phyloP scores from a whole-genome alignment of 2,329 filamentous ascomycete species.

The Pyrenophora tritici-repentis region DNA sequence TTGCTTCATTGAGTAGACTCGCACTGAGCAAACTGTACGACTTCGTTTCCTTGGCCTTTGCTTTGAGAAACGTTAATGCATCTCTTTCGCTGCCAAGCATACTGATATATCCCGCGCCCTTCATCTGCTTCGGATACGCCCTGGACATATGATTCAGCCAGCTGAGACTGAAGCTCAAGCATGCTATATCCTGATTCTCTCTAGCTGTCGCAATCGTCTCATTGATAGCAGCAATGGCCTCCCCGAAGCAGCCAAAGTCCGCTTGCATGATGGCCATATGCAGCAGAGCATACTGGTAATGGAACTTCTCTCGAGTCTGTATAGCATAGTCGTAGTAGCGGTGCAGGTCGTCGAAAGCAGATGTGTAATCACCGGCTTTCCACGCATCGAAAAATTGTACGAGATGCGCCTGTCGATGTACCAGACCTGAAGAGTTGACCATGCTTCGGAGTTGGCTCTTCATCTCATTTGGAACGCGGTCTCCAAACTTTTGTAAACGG shows the following conservation, averaged over 20 bases:
- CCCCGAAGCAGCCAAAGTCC: conserved; percentile 88
- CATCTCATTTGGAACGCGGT: conserved; percentile 75
- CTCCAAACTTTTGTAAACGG: conserved; percentile 84
- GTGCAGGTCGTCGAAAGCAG: conserved; percentile 87
- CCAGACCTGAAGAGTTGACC: conserved; percentile 67
- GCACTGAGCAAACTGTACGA: conserved; percentile 87
- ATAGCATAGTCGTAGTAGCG: conserved; percentile 97
- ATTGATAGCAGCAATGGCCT: conserved; percentile 91
- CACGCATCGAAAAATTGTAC: conserved; percentile 89
- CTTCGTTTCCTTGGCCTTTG: conserved; percentile 81
- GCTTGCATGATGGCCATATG: conserved; percentile 93
- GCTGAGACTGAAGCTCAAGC: conserved; percentile 91
- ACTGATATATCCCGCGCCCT: conserved; percentile 70
- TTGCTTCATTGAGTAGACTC: conserved; percentile 83
- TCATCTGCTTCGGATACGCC: conserved; percentile 76
- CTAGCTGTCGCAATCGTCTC: conserved; percentile 93
- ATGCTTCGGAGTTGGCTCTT: conserved; percentile 72
- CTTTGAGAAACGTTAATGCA: conserved; percentile 79
- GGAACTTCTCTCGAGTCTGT: conserved; percentile 78
- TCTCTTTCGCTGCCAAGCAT: conserved; percentile 80
- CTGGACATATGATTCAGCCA: conserved; percentile 97
- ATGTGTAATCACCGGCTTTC: conserved; percentile 87
- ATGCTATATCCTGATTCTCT: conserved; percentile 89
- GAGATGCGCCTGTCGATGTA: conserved; percentile 77
- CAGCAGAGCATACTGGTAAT: conserved; percentile 93